A percentile compares a stretch with the other conserved stretches of the same genome.
Evolutionary conservation across 75 land plant genomes (phyloP).

Genomic region (Gnetum montanum): DNA sequence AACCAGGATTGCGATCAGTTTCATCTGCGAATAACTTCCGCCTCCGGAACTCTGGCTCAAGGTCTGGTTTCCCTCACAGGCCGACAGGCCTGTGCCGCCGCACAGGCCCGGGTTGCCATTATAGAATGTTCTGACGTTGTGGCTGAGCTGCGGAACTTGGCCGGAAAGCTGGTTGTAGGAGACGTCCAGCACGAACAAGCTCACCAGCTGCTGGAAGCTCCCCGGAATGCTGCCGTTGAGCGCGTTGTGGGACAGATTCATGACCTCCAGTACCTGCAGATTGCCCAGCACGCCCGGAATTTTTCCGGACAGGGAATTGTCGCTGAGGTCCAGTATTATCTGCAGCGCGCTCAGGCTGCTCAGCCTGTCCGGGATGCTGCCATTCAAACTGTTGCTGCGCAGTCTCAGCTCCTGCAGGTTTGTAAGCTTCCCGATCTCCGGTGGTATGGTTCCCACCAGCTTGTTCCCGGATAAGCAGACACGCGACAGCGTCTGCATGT

Average conservation of each 20-base stretch:
- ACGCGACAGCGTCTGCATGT: constrained; percentile 42
- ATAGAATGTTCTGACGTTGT: constrained; percentile 16
- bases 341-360: constrained; percentile 21
- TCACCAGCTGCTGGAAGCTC: constrained; percentile 9
- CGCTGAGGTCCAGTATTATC: constrained; percentile 25
- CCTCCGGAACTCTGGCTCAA: not conserved
- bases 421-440: constrained; percentile 37
- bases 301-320: constrained; percentile 20
- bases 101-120: constrained; percentile 52
- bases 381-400: constrained; percentile 22
- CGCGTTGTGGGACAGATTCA: constrained; percentile 20
- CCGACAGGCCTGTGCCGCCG: constrained; percentile 19
- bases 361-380: constrained; percentile 23
- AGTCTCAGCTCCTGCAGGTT: constrained; percentile 11
- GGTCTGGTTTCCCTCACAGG: constrained; percentile 8
- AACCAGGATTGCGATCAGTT: constrained; percentile 20
- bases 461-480: constrained; percentile 61
- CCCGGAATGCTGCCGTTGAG: constrained; percentile 21
- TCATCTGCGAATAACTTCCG: not conserved
- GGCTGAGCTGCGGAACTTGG: constrained; percentile 12
- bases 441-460: constrained; percentile 45
- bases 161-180: constrained; percentile 36
- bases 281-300: constrained; percentile 17
- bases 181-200: constrained; percentile 18
- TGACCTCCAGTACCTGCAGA: not conserved